Conservation (phyloP, 495 filamentous ascomycete genomes). For the Annulohypoxylon maeteangense region DNA sequence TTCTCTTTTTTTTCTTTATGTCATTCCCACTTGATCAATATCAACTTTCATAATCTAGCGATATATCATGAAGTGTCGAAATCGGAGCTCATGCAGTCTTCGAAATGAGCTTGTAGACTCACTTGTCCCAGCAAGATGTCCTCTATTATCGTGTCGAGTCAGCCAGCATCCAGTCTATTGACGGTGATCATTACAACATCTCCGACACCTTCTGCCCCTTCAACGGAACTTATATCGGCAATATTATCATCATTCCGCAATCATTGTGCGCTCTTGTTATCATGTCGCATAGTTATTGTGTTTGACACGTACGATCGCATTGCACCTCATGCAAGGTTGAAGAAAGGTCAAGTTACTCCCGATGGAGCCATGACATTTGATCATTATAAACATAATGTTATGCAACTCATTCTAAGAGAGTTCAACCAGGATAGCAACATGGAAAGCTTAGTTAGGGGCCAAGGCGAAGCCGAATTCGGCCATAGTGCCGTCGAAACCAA, state of each 20-base stretch:
- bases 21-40: background rate
- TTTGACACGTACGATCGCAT: conserved; percentile 60
- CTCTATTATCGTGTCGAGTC: background rate
- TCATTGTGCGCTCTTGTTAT: conserved; percentile 48
- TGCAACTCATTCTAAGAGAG: conserved; percentile 49
- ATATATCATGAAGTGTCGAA: conserved; percentile 2
- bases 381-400: conserved; percentile 56
- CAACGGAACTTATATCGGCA: conserved; percentile 54
- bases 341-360: conserved; percentile 57
- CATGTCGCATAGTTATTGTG: conserved; percentile 55
- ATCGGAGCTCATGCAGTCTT: background rate
- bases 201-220: conserved; percentile 60
- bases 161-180: conserved; percentile 40
- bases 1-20: background rate
- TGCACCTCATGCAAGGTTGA: conserved; percentile 50
- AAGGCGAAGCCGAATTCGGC: conserved; percentile 56
- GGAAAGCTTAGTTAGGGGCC: conserved; percentile 13
- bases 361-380: conserved; percentile 51
- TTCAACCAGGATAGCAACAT: conserved; percentile 27
- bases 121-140: conserved; percentile 16
- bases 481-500: conserved; percentile 46
- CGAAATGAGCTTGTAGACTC: background rate
- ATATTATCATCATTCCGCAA: conserved; percentile 53
- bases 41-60: background rate
- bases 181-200: conserved; percentile 62